A percentile compares a stretch with the other conserved stretches of the same genome.
Evolutionary conservation across 805 yeast species (phyloP).

Genomic region (Wickerhamomyces strasburgensis): DNA sequence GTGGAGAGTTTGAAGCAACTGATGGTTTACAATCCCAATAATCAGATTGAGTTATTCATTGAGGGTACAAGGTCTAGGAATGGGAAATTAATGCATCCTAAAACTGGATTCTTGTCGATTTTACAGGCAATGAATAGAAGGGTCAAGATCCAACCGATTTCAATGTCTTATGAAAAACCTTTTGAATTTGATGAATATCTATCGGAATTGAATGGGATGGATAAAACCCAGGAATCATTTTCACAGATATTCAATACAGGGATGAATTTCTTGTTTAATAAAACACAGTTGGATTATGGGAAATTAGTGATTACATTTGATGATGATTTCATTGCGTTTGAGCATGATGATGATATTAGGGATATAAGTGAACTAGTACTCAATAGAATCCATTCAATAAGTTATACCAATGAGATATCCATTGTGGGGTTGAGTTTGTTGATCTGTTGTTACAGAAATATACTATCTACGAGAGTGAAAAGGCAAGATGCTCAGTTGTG

Average conservation of each 20-base stretch:
- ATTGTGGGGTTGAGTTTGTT: conserved; percentile 14
- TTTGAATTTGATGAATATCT: conserved; percentile 22
- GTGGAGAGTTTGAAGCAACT: conserved; percentile 10
- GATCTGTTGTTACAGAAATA: conserved; percentile 13
- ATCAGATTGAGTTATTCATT: conserved; percentile 18
- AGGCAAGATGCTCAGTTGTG: conserved; percentile 6
- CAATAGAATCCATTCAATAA: conserved; percentile 12
- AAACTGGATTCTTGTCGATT: conserved; percentile 19
- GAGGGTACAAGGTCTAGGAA: conserved; percentile 24
- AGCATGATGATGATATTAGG: conserved; percentile 5
- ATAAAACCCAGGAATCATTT: conserved; percentile 21
- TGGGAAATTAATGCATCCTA: conserved; percentile 22
- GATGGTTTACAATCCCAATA: conserved; percentile 6
- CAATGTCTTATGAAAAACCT: conserved; percentile 21
- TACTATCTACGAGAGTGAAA: conserved; percentile 5
- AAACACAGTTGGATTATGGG: conserved; percentile 14
- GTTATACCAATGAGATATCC: conserved; percentile 18
- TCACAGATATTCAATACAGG: conserved; percentile 14
- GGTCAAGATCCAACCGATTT: conserved; percentile 15
- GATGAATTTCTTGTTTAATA: conserved; percentile 3
- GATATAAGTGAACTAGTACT: conserved; percentile 10
- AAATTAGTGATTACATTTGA: conserved; percentile 19
- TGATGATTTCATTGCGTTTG: conserved; percentile 5
- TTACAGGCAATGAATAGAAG: conserved; percentile 8
- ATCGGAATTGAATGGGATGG: conserved; percentile 21